A percentile compares a stretch with the other conserved stretches of the same genome.
Conservation (phyloP, 257 asterid species). For the Plantago elongata region DNA sequence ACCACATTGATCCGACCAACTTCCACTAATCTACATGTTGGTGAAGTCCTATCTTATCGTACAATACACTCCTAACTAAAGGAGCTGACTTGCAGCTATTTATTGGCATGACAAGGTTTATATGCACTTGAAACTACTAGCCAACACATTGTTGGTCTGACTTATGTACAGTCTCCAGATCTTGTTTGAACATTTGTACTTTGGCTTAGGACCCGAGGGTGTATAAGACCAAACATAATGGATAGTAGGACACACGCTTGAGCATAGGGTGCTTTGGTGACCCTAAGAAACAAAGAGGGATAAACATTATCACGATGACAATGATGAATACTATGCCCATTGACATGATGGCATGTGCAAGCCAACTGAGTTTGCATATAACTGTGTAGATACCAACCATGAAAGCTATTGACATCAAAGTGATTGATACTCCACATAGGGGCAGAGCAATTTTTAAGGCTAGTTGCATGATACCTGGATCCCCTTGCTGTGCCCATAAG, state of each 20-base stretch:
- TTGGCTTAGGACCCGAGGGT: constrained; percentile 27
- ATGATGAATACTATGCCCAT: constrained; percentile 29
- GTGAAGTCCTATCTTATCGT: no score
- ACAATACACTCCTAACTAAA: no score
- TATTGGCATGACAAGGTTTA: no score
- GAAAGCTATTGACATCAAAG: constrained; percentile 45
- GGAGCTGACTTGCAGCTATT: no score
- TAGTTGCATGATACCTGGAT: constrained; percentile 26
- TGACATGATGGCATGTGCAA: constrained; percentile 31
- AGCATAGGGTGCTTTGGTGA: constrained; percentile 21
- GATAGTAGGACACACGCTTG: constrained; percentile 37
- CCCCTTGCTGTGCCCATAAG: constrained; percentile 53
- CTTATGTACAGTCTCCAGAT: background rate
- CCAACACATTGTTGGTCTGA: no score
- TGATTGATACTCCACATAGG: constrained; percentile 40
- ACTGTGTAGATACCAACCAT: constrained; percentile 37
- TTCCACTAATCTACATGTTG: no score
- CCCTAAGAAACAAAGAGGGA: constrained; percentile 35
- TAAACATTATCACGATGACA: constrained; percentile 20
- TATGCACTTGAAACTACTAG: no score
- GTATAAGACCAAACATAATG: constrained; percentile 34
- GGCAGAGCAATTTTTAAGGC: constrained; percentile 38
- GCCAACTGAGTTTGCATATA: constrained; percentile 49
- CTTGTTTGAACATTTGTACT: background rate
- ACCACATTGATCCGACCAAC: no score